phyloP scores from a whole-genome alignment of 1,284 basidiomycete species.

The Macrocystidia cucumis region DNA sequence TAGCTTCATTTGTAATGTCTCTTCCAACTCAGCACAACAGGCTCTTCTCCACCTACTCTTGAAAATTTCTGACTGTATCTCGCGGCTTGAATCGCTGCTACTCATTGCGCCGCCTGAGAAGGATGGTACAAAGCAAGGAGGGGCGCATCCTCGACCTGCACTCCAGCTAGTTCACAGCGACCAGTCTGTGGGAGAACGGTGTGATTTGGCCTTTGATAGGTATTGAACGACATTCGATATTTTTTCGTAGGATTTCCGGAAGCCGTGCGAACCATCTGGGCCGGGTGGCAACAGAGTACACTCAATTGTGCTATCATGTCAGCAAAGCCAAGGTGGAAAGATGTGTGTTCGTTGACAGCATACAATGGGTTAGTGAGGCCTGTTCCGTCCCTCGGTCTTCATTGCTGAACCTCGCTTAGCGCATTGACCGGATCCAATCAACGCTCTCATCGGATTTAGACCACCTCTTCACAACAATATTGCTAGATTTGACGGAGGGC shows the following conservation, averaged over 20 bases:
- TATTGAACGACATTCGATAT: conserved; percentile 4
- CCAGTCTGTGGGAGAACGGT: too few relatives aligned
- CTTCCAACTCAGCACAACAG: conserved; percentile 27
- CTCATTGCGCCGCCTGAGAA: conserved; percentile 50
- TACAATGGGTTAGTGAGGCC: conserved; percentile 73
- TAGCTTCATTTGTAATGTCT: conserved; percentile 1
- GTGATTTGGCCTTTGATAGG: conserved; percentile 27
- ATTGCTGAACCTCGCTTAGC: conserved; percentile 32
- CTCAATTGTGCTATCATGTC: conserved; percentile 86
- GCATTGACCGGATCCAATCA: conserved; percentile 73
- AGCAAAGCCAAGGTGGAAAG: conserved; percentile 72
- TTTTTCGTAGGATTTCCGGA: conserved; percentile 37
- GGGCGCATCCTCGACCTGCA: conserved; percentile 22
- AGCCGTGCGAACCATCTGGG: conserved; percentile 78
- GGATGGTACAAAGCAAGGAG: conserved; percentile 21
- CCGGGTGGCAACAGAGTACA: conserved; percentile 86
- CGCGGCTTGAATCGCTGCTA: conserved; percentile 76
- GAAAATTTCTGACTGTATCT: conserved; percentile 83
- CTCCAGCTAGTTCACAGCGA: too few relatives aligned
- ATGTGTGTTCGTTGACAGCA: conserved; percentile 73
- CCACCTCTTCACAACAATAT: conserved; percentile 59
- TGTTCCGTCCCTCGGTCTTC: conserved; percentile 10
- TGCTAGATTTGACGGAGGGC: conserved; percentile 38
- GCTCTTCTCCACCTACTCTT: conserved; percentile 77
- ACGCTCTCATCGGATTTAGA: conserved; percentile 82